phyloP scores from a whole-genome alignment of 1,284 basidiomycete genomes.

The Apiotrichum domesticum region DNA sequence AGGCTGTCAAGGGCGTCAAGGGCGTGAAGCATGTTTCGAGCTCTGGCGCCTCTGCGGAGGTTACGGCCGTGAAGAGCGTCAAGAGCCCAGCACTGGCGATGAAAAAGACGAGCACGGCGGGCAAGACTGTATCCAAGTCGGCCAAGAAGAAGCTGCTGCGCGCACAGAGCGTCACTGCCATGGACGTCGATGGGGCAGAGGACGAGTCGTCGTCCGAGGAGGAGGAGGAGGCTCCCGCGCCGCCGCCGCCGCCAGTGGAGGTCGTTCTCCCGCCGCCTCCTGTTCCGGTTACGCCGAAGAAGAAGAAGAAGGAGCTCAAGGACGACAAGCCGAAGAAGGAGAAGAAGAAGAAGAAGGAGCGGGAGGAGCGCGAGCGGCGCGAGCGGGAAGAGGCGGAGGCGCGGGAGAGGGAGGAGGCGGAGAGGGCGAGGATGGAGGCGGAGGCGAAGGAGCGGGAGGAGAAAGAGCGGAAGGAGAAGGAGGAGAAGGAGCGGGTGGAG shows the following conservation, averaged over 20 bases:
- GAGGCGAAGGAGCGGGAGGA: too few species aligned
- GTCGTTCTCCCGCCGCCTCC: background rate
- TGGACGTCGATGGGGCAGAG: constrained; percentile 14
- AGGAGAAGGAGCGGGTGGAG: too few species aligned
- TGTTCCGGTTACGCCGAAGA: constrained; percentile 3
- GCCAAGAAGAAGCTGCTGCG: constrained; percentile 4
- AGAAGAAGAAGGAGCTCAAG: constrained; percentile 9
- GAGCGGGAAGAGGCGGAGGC: background rate
- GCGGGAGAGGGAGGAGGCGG: background rate
- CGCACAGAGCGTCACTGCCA: constrained; percentile 12
- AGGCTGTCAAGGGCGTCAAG: constrained; percentile 17
- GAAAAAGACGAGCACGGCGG: constrained; percentile 8
- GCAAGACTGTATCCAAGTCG: background rate
- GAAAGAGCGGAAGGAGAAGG: too few species aligned
- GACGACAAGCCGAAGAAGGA: constrained; percentile 3
- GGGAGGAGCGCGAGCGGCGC: background rate
- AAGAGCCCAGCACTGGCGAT: constrained; percentile 15
- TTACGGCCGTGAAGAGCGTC: background rate
- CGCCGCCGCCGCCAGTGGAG: background rate
- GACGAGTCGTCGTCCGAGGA: constrained; percentile 2
- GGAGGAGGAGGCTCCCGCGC: background rate
- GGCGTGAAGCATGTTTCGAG: background rate
- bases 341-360: constrained; percentile 1
- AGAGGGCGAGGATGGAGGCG: too few species aligned
- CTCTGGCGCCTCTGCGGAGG: background rate